Evolutionary conservation across 352 stramenopile genomes (phyloP).

Genomic region (Pythium insidiosum): DNA sequence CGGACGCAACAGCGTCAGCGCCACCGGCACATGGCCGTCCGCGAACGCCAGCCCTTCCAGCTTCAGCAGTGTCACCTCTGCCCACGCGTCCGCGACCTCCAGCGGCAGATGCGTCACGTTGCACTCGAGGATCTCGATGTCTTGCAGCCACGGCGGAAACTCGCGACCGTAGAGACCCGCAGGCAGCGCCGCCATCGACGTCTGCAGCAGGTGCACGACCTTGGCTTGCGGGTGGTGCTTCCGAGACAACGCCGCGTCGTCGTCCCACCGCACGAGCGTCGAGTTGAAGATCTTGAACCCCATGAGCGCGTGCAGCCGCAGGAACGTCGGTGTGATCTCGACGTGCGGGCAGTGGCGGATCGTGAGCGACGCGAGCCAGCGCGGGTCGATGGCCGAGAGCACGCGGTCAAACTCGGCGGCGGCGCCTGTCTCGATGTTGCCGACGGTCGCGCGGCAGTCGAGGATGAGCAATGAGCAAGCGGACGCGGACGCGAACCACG

Average conservation of each 20-base stretch:
- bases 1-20: too few species aligned
- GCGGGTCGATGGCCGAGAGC: background rate
- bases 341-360: conserved; percentile 7
- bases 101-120: background rate
- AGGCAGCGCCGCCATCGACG: background rate
- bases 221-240: background rate
- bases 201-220: background rate
- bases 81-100: too few species aligned
- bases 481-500: background rate
- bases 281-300: conserved; percentile 11
- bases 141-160: background rate
- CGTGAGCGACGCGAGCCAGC: background rate
- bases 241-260: background rate
- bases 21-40: too few species aligned
- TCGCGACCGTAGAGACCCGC: background rate
- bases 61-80: too few species aligned
- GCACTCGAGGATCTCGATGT: background rate
- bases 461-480: background rate
- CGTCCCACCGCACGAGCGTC: conserved; percentile 3
- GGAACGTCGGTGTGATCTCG: conserved; percentile 1
- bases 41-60: too few species aligned
- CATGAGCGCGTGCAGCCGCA: background rate
- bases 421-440: too few species aligned
- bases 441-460: background rate
- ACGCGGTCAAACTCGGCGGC: background rate